Evolutionary conservation across 805 yeast species (phyloP), one percentile per base, ranked within the genome.

Genomic region (Debaryomyces prosopidis): DNA sequence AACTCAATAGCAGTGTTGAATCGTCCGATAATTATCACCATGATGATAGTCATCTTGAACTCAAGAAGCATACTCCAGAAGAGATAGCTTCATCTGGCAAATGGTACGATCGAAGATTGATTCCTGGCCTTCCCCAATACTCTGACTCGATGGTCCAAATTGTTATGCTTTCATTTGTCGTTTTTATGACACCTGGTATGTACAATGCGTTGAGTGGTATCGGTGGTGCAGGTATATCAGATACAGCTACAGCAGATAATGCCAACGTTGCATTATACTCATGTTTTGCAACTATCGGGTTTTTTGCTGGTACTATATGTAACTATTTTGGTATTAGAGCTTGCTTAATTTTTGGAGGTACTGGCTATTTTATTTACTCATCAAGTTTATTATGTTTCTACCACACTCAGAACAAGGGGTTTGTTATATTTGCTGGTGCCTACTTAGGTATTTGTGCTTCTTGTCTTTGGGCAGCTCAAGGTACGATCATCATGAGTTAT

Each of bases 391-490:
- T 80, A 43, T 68, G 75, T 48, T 81, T 65, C 59, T 65, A 69
- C 55, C 76, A 75, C 50, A 71, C 64, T 44, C 59, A 65, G 40
- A 79, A 77, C 53, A 62, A 58, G 10, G 84, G 81, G 6, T 80
- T 77, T 56, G 76, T 74, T 42, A 73, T 80, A 44, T 77, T 77
- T 50, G 74, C 82, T 18, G 84, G 84, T 38, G 83, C 83, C 17
- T 73, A 70, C 57, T 67, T 81, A 48, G 85, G 85, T 54, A 46
- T 77, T 36, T 71, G 81, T 61, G 85, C 85, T 9, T 69, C 79
- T 33, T 59, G 70, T 38, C 66, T 80, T 41, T 81, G 85, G 85
- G 76, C 82, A 23, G 82, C 83, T 28, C 84, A 79, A 57, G 81
- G 82, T 41, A 64, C 79, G 20, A 74, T 81, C 39, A 73, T 80